A percentile compares a stretch with the other conserved stretches of the same genome.
Evolutionary conservation across 768 basidiomycete species (phyloP).

Genomic region (Lactarius sanguifluus): DNA sequence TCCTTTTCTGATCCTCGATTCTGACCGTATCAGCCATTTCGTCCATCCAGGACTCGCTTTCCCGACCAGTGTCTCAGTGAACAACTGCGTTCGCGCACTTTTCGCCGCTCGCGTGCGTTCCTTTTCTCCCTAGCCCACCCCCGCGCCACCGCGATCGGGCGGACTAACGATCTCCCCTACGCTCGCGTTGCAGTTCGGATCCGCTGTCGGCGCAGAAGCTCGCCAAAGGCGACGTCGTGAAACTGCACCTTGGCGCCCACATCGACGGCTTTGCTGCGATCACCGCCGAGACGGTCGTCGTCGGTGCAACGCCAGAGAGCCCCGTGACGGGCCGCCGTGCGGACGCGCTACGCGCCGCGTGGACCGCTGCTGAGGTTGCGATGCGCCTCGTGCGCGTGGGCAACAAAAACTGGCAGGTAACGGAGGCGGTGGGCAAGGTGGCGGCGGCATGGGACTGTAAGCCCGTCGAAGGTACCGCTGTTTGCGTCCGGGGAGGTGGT

Average conservation of each 20-base stretch:
- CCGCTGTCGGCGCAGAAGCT: constrained; percentile 64
- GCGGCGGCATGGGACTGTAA: constrained; percentile 79
- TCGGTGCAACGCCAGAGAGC: constrained; percentile 69
- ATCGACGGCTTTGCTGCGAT: constrained; percentile 97
- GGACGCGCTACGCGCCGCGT: constrained; percentile 92
- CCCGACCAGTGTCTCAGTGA: constrained; percentile 91
- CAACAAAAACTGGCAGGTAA: constrained; percentile 94
- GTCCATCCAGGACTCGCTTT: constrained; percentile 74
- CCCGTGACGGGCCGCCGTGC: constrained; percentile 86
- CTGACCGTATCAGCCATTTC: not conserved
- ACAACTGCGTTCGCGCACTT: constrained; percentile 96
- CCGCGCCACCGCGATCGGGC: not conserved
- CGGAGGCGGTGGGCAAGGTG: constrained; percentile 77
- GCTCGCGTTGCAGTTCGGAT: constrained; percentile 58
- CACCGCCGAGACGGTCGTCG: constrained; percentile 89
- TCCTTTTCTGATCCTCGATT: not conserved
- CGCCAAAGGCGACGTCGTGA: constrained; percentile 89
- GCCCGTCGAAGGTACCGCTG: constrained; percentile 80
- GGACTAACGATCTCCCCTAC: constrained; percentile 21
- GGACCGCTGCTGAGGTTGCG: constrained; percentile 87
- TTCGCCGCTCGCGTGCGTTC: constrained; percentile 86
- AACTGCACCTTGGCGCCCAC: constrained; percentile 94
- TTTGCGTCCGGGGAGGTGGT: not conserved
- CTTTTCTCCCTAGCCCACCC: no score
- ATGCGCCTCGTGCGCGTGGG: constrained; percentile 90